Conservation (phyloP, 257 asterid species). For the Salvia splendens region DNA sequence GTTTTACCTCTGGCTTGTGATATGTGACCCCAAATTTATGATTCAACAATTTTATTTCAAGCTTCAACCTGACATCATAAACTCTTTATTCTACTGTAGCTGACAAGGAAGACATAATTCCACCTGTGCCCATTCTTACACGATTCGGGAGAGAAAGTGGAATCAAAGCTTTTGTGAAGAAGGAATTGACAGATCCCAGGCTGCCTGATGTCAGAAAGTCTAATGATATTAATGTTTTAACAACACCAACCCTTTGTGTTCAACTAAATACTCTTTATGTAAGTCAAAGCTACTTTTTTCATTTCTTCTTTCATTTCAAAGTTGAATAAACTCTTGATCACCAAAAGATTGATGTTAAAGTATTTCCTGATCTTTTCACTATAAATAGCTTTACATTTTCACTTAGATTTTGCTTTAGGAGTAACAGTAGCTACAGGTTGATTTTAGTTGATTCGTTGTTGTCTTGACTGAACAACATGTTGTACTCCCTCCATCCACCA, state of each 20-base stretch:
- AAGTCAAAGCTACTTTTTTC: constrained; percentile 47
- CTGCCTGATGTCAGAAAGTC: constrained; percentile 67
- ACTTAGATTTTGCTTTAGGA: neutral
- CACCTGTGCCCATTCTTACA: constrained; percentile 88
- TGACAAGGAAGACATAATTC: constrained; percentile 86
- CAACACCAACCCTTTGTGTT: constrained; percentile 83
- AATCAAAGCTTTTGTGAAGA: constrained; percentile 86
- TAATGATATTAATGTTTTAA: constrained; percentile 57
- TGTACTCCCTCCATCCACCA: no score
- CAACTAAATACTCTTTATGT: constrained; percentile 89
- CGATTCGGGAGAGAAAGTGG: constrained; percentile 84
- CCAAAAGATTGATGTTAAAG: constrained; percentile 1
- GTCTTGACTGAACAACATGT: neutral
- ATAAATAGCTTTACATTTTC: constrained; percentile 1
- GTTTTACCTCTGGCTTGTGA: constrained; percentile 18
- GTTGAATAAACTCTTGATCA: neutral
- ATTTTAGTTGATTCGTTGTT: constrained; percentile 4
- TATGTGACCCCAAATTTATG: constrained; percentile 13
- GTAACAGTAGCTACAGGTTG: constrained; percentile 14
- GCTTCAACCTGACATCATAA: constrained; percentile 23
- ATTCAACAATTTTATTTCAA: neutral
- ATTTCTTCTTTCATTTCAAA: no score
- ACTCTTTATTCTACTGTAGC: constrained; percentile 52
- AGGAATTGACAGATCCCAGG: constrained; percentile 76
- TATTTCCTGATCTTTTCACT: neutral